Percentiles rank a stretch among this genome's conserved stretches.
These are phyloP conservation scores for Eucalyptus urophylla DNA, from an alignment of 345 rosid species.

Conservation along the genomic window DNA sequence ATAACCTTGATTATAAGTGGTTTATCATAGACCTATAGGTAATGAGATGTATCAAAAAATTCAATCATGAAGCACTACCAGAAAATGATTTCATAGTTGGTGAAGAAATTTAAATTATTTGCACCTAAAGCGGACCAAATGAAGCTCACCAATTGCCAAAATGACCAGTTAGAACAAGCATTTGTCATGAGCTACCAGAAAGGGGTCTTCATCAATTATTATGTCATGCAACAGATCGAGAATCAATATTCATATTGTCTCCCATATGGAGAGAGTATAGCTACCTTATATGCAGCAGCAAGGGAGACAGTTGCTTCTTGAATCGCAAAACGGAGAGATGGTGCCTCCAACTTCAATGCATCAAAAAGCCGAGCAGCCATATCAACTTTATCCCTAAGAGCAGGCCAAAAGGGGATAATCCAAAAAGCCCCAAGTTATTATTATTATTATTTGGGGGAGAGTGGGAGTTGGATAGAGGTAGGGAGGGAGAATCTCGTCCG, in stretches of 20 bases:
- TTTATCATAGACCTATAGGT: not conserved
- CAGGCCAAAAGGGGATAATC: not conserved
- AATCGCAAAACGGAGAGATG: slow-evolving; percentile 51
- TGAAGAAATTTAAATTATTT: too few species aligned
- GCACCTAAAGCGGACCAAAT: not conserved
- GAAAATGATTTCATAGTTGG: accelerated
- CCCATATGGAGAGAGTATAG: not conserved
- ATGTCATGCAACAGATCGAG: not conserved
- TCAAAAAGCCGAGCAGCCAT: slow-evolving; percentile 68
- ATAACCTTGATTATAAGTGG: not conserved
- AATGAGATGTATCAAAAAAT: not conserved
- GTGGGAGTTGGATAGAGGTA: too few species aligned
- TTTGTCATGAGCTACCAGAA: not conserved
- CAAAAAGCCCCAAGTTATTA: not conserved
- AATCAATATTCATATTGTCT: not conserved
- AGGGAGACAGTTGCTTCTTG: slow-evolving; percentile 81
- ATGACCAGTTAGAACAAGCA: not conserved
- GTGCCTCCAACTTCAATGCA: slow-evolving; percentile 66
- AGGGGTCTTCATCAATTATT: not conserved
- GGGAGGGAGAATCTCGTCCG: not conserved
- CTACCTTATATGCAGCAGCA: slow-evolving; percentile 76
- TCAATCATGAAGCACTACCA: not conserved
- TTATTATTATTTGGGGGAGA: too few species aligned
- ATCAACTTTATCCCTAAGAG: slow-evolving; percentile 71
- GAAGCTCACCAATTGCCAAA: not conserved